Base-by-base conservation (phyloP, 2,329 filamentous ascomycete species). In the Penicillium polonicum region DNA sequence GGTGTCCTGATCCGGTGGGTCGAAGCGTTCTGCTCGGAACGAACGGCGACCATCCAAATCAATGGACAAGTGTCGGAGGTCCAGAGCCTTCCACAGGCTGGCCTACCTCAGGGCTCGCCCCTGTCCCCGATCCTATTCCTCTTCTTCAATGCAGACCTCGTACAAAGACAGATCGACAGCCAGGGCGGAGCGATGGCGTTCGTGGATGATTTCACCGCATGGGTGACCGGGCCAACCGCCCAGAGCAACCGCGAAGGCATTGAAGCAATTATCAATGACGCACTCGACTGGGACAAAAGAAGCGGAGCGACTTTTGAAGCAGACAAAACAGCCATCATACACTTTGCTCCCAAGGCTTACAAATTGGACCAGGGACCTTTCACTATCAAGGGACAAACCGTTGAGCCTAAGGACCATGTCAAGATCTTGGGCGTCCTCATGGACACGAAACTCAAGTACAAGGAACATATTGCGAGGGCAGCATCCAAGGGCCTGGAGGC, bases 1-100 rank as follows among this genome's bases (percentile, higher is more conserved):
- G 56, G 62, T 12, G 55, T 0, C 2, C 42, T 66, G 36, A 54
- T 65, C 13, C 59, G 55, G 17, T 74, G 52, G 68, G 59, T 73
- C 3, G 49, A 67, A n/a, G 60, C 56, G 29, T 72, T 72, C 62
- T 70, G 66, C 52, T 63, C 59, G 15, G 54, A 68, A 54, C 58
- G 55, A 52, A 66, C 52, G 49, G 65, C 62, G 25, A 61, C n/a
- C 25, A 64, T 74, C 35, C 42, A 52, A 21, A 60, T 64, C 44
- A 65, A 63, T 51, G 35, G 55, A 36, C 48, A 67, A 49, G 5
- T 44, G 3, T 67, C 61, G 12, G 46, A 65, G 57, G 42, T 35
- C 25, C 33, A 61, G 33, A 59, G 51, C 27, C 52, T 66, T 1
- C 59, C 48, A 46, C 42, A 66, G 35, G 56, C 63, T 36, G 55